Evolutionary conservation across 192 early-diverging fungal genomes (phyloP).

Genomic region (Ambispora gerdemannii): DNA sequence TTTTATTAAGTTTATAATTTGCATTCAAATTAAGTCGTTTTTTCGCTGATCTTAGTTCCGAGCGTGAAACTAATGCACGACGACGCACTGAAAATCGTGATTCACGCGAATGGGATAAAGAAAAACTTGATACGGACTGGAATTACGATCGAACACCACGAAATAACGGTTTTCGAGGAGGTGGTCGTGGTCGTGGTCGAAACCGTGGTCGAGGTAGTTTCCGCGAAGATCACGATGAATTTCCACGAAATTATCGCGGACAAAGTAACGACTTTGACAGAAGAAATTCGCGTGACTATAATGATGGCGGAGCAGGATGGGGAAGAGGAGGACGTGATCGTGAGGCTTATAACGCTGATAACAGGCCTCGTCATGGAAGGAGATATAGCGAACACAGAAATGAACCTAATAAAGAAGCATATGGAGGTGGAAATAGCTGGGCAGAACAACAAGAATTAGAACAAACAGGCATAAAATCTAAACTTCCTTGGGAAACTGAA

Average conservation of each 20-base stretch:
- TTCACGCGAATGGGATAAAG: slow-evolving; percentile 26
- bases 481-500: neutral
- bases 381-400: slow-evolving; percentile 3
- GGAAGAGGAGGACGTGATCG: no score
- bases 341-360: neutral
- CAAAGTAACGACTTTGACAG: neutral
- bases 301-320: neutral
- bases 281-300: neutral
- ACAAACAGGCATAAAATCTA: neutral
- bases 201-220: slow-evolving; percentile 9
- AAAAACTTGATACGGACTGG: slow-evolving; percentile 15
- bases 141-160: slow-evolving; percentile 13
- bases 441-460: neutral
- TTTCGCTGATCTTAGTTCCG: slow-evolving; percentile 9
- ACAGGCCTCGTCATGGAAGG: neutral
- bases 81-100: slow-evolving; percentile 23
- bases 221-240: neutral
- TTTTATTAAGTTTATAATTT: neutral
- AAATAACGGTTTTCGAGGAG: slow-evolving; percentile 1
- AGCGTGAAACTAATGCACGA: slow-evolving; percentile 21
- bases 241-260: neutral
- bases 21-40: neutral
- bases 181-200: slow-evolving; percentile 22
- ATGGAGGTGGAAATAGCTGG: neutral
- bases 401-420: neutral